Evolutionary conservation across 129 eudicot species (phyloP), one percentile per base, ranked within the genome.

Genomic region (Flaveria ramosissima): DNA sequence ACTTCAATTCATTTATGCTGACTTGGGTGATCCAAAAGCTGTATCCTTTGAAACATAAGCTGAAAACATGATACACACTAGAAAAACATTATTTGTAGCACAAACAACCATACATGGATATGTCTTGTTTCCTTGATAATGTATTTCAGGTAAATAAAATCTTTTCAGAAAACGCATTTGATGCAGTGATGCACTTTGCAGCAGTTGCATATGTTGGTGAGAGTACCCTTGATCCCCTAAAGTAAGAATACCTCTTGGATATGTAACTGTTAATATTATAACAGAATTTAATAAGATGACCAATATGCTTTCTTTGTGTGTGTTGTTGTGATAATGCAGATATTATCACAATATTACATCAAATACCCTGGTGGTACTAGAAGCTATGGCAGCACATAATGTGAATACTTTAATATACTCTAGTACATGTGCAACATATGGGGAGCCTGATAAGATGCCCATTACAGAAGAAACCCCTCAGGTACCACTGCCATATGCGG

Each of bases 191-290:
- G 85, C 97, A 92, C 80, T 92, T 92, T 92, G 97, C 97, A 45
- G 97, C 97, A 16, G 97, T 92, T 55, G 97, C 97, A 46, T 92
- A 92, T 81, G 97, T 92, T 43, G 97, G 97, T 7, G 97, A 92
- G 76, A 92, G 97, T 65, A 92, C 97, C 71, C 84, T 85, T 62
- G 93, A 92, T 68, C 97, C 97, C 68, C 89, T 92, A 42, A 82
- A 81, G 92, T 76, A 87, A 82, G 89, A 63, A 60, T 46, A 39
- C 9, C 5, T 20, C 14, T 10, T 61, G 61, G 13, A 56, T 24
- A 69, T 16, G 8, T 46, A 24, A 43, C 59, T 8, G 6, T 43
- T 19, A 43, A 41, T 42, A 55, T 67, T 13, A 14, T 14, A 19
- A 52, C 65, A 2, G 63, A 24, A 12, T 51, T 51, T 32, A 39